A percentile compares a stretch with the other conserved stretches of the same genome.
These are phyloP conservation scores for Fistulinella prunicolor DNA, from an alignment of 768 basidiomycete genomes.

Conservation along the genomic window DNA sequence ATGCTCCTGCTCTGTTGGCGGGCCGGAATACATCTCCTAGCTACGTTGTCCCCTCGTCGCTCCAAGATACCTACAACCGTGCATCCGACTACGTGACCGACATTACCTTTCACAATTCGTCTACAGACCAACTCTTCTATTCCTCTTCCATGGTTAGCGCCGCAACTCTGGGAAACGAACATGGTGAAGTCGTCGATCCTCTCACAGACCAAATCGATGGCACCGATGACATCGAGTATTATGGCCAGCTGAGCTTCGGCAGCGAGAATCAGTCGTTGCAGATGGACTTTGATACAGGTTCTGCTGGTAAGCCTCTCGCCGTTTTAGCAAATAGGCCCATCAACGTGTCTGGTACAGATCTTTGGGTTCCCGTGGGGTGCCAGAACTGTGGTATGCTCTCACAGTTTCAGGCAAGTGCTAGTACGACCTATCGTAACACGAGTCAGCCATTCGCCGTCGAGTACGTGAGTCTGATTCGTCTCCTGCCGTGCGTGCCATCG, in stretches of 20 bases:
- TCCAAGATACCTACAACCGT: conserved; percentile 13
- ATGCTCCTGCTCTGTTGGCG: conserved; percentile 15
- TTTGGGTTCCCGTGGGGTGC: conserved; percentile 53
- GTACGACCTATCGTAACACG: conserved; percentile 40
- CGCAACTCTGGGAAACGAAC: too few species aligned
- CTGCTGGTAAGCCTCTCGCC: conserved; percentile 22
- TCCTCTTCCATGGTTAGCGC: background rate
- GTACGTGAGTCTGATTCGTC: conserved; percentile 39
- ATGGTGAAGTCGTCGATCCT: conserved; percentile 12
- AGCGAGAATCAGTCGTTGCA: conserved; percentile 50
- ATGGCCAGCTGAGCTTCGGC: conserved; percentile 45
- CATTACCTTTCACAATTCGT: conserved; percentile 1
- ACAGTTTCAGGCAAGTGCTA: conserved; percentile 39
- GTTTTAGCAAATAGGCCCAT: background rate
- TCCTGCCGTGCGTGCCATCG: too few species aligned
- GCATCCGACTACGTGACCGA: conserved; percentile 21
- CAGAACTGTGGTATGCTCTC: conserved; percentile 31
- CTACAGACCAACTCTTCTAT: background rate
- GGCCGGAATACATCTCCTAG: conserved; percentile 3
- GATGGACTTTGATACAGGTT: conserved; percentile 68
- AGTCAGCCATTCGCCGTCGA: conserved; percentile 35
- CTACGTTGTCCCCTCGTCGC: conserved; percentile 11
- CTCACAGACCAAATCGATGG: conserved; percentile 41
- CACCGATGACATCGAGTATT: conserved; percentile 46
- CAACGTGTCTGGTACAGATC: conserved; percentile 38